Conservation (phyloP, 345 rosid genomes). For the Salix purpurea region DNA sequence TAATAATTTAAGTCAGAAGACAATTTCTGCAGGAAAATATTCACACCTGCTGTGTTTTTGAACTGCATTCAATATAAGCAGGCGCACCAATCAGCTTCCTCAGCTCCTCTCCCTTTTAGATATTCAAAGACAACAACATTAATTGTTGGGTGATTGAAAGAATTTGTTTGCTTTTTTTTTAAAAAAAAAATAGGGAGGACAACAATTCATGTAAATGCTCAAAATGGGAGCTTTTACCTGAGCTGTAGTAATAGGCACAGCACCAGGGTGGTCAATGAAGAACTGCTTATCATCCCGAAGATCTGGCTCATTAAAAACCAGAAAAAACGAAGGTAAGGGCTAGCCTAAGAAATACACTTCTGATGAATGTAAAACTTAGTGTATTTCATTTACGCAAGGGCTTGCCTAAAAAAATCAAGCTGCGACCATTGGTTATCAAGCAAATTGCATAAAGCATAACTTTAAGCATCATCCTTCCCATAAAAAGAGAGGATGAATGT, state of each 20-base stretch:
- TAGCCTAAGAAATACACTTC: background rate
- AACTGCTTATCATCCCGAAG: slow-evolving; percentile 36
- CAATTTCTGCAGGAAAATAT: background rate
- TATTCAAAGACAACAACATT: background rate
- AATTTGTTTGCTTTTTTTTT: background rate
- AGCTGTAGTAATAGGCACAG: slow-evolving; percentile 30
- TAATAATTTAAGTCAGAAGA: background rate
- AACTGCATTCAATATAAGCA: slow-evolving; percentile 85
- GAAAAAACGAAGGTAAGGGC: background rate
- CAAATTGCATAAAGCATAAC: background rate
- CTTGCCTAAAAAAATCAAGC: background rate
- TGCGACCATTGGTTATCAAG: background rate
- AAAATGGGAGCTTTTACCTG: slow-evolving; percentile 11
- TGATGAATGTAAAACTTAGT: background rate
- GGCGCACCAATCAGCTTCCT: slow-evolving; percentile 83
- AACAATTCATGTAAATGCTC: background rate
- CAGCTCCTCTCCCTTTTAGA: slow-evolving; percentile 83
- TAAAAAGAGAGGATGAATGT: background rate
- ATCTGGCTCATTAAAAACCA: slow-evolving; percentile 16
- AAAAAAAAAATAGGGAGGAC: background rate
- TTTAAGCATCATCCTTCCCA: background rate
- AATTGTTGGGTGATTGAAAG: background rate
- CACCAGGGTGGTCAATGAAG: slow-evolving; percentile 33
- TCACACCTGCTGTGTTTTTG: slow-evolving; percentile 84
- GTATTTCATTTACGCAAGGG: too few species aligned